These are phyloP conservation scores for Barbatosphaeria neglecta DNA, from an alignment of 495 filamentous ascomycete species.

Conservation along the genomic window DNA sequence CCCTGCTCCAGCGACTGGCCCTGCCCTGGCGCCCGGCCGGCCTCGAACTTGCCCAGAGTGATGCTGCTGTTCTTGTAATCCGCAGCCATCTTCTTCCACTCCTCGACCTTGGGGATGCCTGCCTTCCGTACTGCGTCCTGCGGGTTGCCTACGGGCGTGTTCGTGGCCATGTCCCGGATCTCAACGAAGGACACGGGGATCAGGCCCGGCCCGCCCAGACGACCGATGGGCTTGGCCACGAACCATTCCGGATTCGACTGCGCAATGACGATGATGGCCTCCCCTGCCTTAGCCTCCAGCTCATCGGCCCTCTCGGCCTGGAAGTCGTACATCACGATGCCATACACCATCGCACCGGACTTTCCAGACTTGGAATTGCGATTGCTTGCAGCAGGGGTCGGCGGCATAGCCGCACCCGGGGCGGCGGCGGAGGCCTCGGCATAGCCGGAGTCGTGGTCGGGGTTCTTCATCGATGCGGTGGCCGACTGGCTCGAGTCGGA, in stretches of 20 bases:
- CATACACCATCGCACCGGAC: constrained; percentile 85
- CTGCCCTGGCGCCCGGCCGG: constrained; percentile 21
- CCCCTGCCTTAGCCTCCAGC: constrained; percentile 85
- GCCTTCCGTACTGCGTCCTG: constrained; percentile 78
- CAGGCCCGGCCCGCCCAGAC: constrained; percentile 84
- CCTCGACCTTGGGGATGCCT: constrained; percentile 93
- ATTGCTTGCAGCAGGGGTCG: constrained; percentile 32
- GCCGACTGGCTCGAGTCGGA: constrained; percentile 55
- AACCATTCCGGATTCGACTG: constrained; percentile 99
- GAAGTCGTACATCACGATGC: constrained; percentile 95
- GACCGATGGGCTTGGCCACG: constrained; percentile 93
- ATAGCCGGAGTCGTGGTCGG: constrained; percentile 70
- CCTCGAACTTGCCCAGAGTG: constrained; percentile 81
- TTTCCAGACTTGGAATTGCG: constrained; percentile 46
- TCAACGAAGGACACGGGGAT: constrained; percentile 98
- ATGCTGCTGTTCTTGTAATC: constrained; percentile 99
- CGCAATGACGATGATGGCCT: constrained; percentile 95
- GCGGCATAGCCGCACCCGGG: constrained; percentile 9
- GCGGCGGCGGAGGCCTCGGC: constrained; percentile 44
- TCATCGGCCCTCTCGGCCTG: constrained; percentile 90
- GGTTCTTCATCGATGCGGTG: constrained; percentile 33
- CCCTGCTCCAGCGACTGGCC: constrained; percentile 47
- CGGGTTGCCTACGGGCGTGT: constrained; percentile 69
- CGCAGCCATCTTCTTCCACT: constrained; percentile 99
- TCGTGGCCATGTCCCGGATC: constrained; percentile 85